These are phyloP conservation scores for Mortierella polycephala DNA, from an alignment of 371 early-diverging fungal species.

Conservation along the genomic window DNA sequence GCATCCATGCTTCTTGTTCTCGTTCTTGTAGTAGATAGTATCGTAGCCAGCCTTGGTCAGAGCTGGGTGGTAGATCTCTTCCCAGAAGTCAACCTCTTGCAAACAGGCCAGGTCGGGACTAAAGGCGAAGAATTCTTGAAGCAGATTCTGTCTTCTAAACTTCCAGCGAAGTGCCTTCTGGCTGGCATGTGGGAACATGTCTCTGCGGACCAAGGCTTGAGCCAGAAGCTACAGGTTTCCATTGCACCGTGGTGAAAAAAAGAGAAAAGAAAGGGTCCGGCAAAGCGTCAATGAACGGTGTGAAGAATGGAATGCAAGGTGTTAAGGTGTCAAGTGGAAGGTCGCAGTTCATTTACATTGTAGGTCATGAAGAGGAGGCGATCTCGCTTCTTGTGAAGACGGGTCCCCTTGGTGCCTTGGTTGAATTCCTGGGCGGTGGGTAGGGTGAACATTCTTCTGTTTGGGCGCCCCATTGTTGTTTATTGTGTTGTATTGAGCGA, in stretches of 20 bases:
- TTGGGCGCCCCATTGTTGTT: slow-evolving; percentile 34
- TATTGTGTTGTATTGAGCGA: not conserved
- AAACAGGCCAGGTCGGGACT: slow-evolving; percentile 64
- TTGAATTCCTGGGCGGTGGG: slow-evolving; percentile 25
- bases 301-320: not conserved
- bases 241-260: not conserved
- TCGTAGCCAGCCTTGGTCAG: slow-evolving; percentile 53
- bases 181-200: slow-evolving; percentile 65
- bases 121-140: slow-evolving; percentile 62
- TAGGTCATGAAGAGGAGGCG: slow-evolving; percentile 55
- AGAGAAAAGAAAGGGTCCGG: not conserved
- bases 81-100: slow-evolving; percentile 61
- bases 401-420: slow-evolving; percentile 16
- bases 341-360: slow-evolving; percentile 25
- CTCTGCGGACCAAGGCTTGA: slow-evolving; percentile 63
- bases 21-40: slow-evolving; percentile 36
- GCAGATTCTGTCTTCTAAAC: slow-evolving; percentile 42
- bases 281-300: not conserved
- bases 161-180: slow-evolving; percentile 54
- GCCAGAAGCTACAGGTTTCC: slow-evolving; percentile 57
- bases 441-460: slow-evolving; percentile 38
- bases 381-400: slow-evolving; percentile 47
- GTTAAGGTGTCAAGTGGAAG: not conserved
- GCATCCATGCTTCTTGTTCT: slow-evolving; percentile 52
- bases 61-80: slow-evolving; percentile 42